Evolutionary conservation across 2,329 filamentous ascomycete species (phyloP).

Genomic region (Stagonosporopsis vannaccii): DNA sequence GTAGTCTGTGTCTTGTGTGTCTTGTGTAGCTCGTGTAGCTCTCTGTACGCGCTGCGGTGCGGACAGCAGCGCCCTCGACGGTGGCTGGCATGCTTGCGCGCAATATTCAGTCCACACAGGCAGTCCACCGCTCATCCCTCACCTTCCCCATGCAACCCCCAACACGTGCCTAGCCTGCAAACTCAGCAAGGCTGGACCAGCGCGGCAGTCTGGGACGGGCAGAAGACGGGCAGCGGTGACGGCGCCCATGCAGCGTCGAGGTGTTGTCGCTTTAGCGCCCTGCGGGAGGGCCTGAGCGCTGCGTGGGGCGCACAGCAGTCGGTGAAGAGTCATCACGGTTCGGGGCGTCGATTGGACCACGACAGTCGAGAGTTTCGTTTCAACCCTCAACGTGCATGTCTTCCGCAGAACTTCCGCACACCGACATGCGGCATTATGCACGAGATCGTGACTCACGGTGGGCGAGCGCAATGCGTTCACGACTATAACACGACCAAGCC

Average conservation of each 20-base stretch:
- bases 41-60: slow-evolving; percentile 1
- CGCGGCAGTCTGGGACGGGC: slow-evolving; percentile 42
- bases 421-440: slow-evolving; percentile 31
- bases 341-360: slow-evolving; percentile 40
- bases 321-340: slow-evolving; percentile 43
- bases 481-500: slow-evolving; percentile 49
- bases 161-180: background rate
- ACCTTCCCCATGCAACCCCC: slow-evolving; percentile 12
- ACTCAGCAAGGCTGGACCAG: slow-evolving; percentile 17
- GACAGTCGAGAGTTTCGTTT: slow-evolving; percentile 44
- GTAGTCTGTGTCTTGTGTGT: slow-evolving; percentile 14
- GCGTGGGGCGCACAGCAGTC: slow-evolving; percentile 22
- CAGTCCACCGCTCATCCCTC: slow-evolving; percentile 9
- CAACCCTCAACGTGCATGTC: slow-evolving; percentile 31
- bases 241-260: slow-evolving; percentile 42
- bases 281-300: slow-evolving; percentile 31
- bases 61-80: too few relatives aligned
- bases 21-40: background rate
- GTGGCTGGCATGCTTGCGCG: too few relatives aligned
- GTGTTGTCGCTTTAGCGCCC: slow-evolving; percentile 41
- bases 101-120: background rate
- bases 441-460: slow-evolving; percentile 46
- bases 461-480: slow-evolving; percentile 39
- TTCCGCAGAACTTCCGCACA: slow-evolving; percentile 14
- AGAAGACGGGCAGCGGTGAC: slow-evolving; percentile 19